Evolutionary conservation across 345 rosid species (phyloP), one percentile per base, ranked within the genome.

Genomic region (Corymbia maculata): DNA sequence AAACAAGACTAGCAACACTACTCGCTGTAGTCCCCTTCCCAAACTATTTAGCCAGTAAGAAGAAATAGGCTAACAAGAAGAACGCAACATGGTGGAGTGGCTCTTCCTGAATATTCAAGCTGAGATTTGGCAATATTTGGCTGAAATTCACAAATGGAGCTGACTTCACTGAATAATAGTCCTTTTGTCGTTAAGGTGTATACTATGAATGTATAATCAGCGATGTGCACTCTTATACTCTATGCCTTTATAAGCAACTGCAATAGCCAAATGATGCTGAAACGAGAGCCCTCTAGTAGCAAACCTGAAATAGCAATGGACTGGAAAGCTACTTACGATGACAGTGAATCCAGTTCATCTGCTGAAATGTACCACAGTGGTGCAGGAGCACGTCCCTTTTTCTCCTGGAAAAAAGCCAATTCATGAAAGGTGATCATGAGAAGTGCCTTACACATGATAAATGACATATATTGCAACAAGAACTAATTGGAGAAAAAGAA

Each of bases 341-440:
- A 90, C 79, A 96, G 88, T 7, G 98, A 95, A 92, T 94, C 94
- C 64, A 96, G 93, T 89, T 97, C 99, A 4, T 92, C 93, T 42
- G 94, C 89, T 89, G 94, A 96, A 85, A 97, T 92, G 89, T 93
- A 91, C 97, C 99, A 96, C 86, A 95, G 59, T 3, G 96, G 99
- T 82, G 98, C 93, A 88, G 97, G 53, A 42, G 90, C 93, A 26
- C 97, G 97, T 79, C 96, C 94, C 87, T 95, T 97, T 92, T 95
- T 96, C 94, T 95, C 99, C 99, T 97, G 92, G 92, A 75, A 75
- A 75, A 3, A 36, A 17, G 49, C 3, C 6, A 75, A 75, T 75
- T 36, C 19, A 75, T 17, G 36, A 36, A 36, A 42, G 49, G 82
- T 36, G 82, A 36, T 75, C 3, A 1, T 36, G 13, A 75, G 45